These are phyloP conservation scores for Kluyveromyces dobzhanskii DNA, from an alignment of 805 yeast species.

Conservation along the genomic window DNA sequence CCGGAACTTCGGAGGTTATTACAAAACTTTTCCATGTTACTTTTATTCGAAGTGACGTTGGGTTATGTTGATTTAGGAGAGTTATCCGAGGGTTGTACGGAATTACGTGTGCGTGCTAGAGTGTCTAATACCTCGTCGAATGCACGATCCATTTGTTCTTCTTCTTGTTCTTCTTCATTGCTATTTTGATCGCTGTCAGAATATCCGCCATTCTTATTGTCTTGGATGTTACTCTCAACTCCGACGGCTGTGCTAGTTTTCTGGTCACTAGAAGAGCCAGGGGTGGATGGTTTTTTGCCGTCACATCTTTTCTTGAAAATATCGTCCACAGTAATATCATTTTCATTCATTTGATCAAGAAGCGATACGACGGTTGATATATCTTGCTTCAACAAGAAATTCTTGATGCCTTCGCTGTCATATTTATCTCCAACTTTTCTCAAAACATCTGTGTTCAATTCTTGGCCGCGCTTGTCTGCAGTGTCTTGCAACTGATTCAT, in stretches of 20 bases:
- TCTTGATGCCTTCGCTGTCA: slow-evolving; percentile 32
- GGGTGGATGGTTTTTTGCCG: slow-evolving; percentile 1
- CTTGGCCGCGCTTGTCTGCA: slow-evolving; percentile 5
- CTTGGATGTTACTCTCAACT: slow-evolving; percentile 7
- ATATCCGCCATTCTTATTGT: background rate
- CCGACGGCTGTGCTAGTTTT: slow-evolving; percentile 5
- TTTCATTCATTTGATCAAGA: slow-evolving; percentile 32
- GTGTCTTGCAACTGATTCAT: slow-evolving; percentile 9
- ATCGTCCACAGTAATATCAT: slow-evolving; percentile 34
- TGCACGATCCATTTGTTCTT: slow-evolving; percentile 29
- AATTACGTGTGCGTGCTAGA: slow-evolving; percentile 28
- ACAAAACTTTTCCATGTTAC: too few relatives aligned
- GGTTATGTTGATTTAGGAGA: too few relatives aligned
- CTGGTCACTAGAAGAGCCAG: background rate
- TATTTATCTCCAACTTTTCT: slow-evolving; percentile 24
- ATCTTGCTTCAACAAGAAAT: slow-evolving; percentile 32
- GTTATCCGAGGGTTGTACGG: background rate
- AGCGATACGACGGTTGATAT: slow-evolving; percentile 32
- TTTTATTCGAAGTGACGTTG: too few relatives aligned
- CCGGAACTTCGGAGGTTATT: too few relatives aligned
- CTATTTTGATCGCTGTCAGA: slow-evolving; percentile 2
- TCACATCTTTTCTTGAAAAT: slow-evolving; percentile 25
- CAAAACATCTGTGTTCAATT: slow-evolving; percentile 18
- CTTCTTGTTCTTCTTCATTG: slow-evolving; percentile 14
- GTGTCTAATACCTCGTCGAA: slow-evolving; percentile 36